These are phyloP conservation scores for Centaurea solstitialis DNA, from an alignment of 129 eudicot genomes.

Conservation along the genomic window DNA sequence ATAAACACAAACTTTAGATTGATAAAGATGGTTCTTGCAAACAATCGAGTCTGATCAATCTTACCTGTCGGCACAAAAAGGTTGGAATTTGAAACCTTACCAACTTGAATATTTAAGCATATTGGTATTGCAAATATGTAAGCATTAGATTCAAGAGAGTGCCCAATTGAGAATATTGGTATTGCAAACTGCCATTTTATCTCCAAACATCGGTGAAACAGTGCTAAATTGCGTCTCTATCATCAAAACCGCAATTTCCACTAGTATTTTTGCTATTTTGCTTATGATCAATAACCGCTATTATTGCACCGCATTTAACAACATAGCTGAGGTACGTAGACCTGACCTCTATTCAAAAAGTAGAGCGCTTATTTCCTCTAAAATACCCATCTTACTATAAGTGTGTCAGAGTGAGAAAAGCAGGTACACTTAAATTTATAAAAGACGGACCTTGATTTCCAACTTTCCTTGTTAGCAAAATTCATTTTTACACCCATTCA, in stretches of 20 bases:
- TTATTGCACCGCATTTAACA: too few species aligned
- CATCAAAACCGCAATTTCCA: too few species aligned
- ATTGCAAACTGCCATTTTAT: too few species aligned
- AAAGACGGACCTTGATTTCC: constrained; percentile 58
- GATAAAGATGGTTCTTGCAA: not conserved
- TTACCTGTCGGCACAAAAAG: constrained; percentile 91
- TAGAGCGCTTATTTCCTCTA: not conserved
- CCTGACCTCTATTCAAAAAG: not conserved
- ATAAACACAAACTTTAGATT: not conserved
- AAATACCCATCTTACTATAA: not conserved
- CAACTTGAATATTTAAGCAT: too few species aligned
- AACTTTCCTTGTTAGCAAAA: not conserved
- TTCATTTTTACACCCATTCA: not conserved
- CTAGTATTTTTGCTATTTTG: too few species aligned
- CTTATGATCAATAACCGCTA: too few species aligned
- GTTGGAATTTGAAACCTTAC: constrained; percentile 99
- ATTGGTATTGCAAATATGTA: too few species aligned
- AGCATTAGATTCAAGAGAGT: too few species aligned
- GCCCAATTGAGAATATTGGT: too few species aligned
- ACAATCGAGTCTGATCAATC: constrained; percentile 3
- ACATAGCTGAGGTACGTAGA: too few species aligned
- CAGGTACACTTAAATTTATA: not conserved
- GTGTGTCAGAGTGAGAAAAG: not conserved
- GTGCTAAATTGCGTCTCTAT: too few species aligned
- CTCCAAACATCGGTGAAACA: too few species aligned